Conservation (phyloP, 176 grass and related monocot genomes). For the Eleusine indica region DNA sequence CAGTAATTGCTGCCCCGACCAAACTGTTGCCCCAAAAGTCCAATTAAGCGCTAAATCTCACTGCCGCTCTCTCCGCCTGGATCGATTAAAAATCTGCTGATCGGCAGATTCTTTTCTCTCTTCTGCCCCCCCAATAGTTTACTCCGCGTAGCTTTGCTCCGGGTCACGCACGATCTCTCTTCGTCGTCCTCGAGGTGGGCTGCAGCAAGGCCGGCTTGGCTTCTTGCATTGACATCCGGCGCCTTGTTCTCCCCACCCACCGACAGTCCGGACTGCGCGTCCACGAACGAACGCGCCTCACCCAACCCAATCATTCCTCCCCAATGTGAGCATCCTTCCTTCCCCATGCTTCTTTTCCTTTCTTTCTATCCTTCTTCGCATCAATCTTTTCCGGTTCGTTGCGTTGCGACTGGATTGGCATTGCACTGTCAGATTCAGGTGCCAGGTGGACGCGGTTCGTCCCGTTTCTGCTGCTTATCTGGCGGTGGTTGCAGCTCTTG, state of each 20-base stretch:
- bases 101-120: conserved; percentile 1
- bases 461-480: background rate
- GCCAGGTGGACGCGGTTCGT: background rate
- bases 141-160: conserved; percentile 19
- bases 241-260: conserved; percentile 37
- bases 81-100: background rate
- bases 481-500: conserved; percentile 7
- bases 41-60: background rate
- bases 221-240: conserved; percentile 5
- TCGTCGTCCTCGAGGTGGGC: background rate
- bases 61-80: background rate
- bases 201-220: background rate
- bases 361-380: background rate
- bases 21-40: too few species aligned
- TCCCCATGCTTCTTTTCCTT: background rate
- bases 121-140: conserved; percentile 10
- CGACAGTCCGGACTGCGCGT: conserved; percentile 39
- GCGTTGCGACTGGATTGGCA: conserved; percentile 20
- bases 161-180: conserved; percentile 18
- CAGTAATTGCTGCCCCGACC: background rate
- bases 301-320: conserved; percentile 13
- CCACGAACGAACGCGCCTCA: conserved; percentile 34
- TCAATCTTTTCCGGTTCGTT: conserved; percentile 21
- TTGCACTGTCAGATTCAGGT: conserved; percentile 38
- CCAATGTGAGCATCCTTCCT: conserved; percentile 9